These are phyloP conservation scores for Ottelia alismoides DNA, from an alignment of 106 monocot genomes.

Conservation along the genomic window DNA sequence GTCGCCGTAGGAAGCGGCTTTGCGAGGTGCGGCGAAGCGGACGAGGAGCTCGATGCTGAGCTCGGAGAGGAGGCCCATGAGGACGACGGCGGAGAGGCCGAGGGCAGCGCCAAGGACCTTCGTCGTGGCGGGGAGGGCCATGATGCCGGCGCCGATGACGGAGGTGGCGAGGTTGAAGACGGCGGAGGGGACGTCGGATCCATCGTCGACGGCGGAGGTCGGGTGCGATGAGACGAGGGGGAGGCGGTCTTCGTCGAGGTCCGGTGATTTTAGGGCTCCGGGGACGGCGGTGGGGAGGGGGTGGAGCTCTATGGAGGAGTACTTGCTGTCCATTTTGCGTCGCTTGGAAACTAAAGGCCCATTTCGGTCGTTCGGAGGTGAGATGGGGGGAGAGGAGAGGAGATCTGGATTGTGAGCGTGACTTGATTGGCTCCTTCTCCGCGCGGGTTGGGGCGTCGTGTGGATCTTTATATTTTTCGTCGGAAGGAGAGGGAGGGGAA, in stretches of 20 bases:
- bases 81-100: slow-evolving; percentile 22
- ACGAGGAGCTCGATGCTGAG: slow-evolving; percentile 3
- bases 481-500: too few relatives aligned
- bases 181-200: slow-evolving; percentile 47
- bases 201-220: not conserved
- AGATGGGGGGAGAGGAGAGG: too few relatives aligned
- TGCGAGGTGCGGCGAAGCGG: not conserved
- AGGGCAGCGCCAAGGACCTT: slow-evolving; percentile 75
- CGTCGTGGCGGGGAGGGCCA: slow-evolving; percentile 85
- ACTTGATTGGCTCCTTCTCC: too few relatives aligned
- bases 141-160: slow-evolving; percentile 81
- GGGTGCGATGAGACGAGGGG: not conserved
- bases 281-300: not conserved
- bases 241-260: not conserved
- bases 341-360: too few relatives aligned
- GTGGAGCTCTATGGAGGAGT: not conserved
- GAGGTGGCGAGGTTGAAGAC: slow-evolving; percentile 89
- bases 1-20: slow-evolving; percentile 5
- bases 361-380: too few relatives aligned
- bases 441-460: too few relatives aligned
- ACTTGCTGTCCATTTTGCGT: not conserved
- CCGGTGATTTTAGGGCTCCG: not conserved
- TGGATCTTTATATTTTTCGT: too few relatives aligned
- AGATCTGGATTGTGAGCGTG: too few relatives aligned
- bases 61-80: not conserved